These are phyloP conservation scores for Delphinella strobiligena DNA, from an alignment of 2,329 filamentous ascomycete genomes.

Conservation along the genomic window DNA sequence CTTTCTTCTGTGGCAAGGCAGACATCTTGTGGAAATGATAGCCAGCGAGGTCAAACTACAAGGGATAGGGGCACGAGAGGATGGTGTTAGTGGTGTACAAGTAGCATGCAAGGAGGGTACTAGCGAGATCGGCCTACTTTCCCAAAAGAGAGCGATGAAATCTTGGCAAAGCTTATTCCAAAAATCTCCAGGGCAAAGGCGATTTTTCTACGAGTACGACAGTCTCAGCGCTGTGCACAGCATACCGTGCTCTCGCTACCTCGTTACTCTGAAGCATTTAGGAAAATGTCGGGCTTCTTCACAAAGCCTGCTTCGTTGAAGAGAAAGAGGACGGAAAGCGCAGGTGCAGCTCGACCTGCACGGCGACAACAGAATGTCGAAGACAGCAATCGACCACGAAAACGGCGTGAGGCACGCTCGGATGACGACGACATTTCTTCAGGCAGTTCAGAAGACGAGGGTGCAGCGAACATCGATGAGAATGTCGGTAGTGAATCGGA, in stretches of 20 bases:
- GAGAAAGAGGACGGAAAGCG: constrained; percentile 53
- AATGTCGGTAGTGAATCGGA: constrained; percentile 21
- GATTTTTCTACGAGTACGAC: not conserved
- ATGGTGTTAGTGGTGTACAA: no score
- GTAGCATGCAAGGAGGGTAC: no score
- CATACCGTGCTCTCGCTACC: not conserved
- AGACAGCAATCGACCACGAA: constrained; percentile 27
- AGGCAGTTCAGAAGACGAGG: constrained; percentile 61
- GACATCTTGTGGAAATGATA: no score
- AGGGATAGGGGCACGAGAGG: no score
- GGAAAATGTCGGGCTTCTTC: constrained; percentile 85
- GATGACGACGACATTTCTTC: constrained; percentile 72
- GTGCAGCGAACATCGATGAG: constrained; percentile 22
- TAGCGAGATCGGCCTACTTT: not conserved
- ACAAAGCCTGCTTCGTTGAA: constrained; percentile 80
- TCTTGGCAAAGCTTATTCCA: not conserved
- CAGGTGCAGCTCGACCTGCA: constrained; percentile 33
- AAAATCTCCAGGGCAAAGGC: not conserved
- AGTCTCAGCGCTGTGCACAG: not conserved
- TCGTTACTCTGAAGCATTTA: not conserved
- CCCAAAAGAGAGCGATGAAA: not conserved
- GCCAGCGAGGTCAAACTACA: no score
- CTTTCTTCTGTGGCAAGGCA: no score
- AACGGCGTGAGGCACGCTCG: constrained; percentile 39
- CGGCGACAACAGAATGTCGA: constrained; percentile 36